phyloP scores from a whole-genome alignment of 2,329 filamentous ascomycete genomes.

The Albophoma yamanashiensis region DNA sequence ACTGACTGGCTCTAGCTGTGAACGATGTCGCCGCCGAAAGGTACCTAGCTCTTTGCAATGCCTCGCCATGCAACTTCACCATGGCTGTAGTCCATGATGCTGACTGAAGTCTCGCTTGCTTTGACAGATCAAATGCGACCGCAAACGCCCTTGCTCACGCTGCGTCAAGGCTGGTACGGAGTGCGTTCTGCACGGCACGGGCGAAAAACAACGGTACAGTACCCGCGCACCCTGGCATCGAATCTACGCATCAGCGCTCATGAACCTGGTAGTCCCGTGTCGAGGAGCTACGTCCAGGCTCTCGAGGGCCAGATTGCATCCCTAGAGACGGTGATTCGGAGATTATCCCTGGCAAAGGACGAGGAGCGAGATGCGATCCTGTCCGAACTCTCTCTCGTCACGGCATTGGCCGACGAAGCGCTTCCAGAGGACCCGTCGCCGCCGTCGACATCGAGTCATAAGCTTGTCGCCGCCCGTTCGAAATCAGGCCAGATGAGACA shows the following conservation, averaged over 20 bases:
- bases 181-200: slow-evolving; percentile 27
- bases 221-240: background rate
- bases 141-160: slow-evolving; percentile 36
- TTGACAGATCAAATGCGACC: slow-evolving; percentile 40
- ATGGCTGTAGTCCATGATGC: background rate
- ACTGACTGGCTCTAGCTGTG: slow-evolving; percentile 19
- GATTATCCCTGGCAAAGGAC: slow-evolving; percentile 28
- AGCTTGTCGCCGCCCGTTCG: slow-evolving; percentile 19
- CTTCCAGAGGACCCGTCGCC: background rate
- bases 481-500: slow-evolving; percentile 25
- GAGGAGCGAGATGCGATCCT: slow-evolving; percentile 30
- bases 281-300: slow-evolving; percentile 34
- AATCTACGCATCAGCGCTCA: background rate
- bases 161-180: slow-evolving; percentile 31
- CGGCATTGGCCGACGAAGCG: slow-evolving; percentile 8
- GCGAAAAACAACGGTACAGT: slow-evolving; percentile 30
- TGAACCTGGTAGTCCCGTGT: slow-evolving; percentile 24
- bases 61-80: background rate
- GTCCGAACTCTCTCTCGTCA: slow-evolving; percentile 20
- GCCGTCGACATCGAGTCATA: slow-evolving; percentile 16
- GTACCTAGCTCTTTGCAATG: slow-evolving; percentile 10
- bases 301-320: slow-evolving; percentile 35
- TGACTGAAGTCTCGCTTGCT: background rate
- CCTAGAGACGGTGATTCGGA: slow-evolving; percentile 32
- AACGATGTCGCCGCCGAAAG: slow-evolving; percentile 32